Base-by-base conservation (phyloP, 495 filamentous ascomycete species). In the Niebla homalea region DNA sequence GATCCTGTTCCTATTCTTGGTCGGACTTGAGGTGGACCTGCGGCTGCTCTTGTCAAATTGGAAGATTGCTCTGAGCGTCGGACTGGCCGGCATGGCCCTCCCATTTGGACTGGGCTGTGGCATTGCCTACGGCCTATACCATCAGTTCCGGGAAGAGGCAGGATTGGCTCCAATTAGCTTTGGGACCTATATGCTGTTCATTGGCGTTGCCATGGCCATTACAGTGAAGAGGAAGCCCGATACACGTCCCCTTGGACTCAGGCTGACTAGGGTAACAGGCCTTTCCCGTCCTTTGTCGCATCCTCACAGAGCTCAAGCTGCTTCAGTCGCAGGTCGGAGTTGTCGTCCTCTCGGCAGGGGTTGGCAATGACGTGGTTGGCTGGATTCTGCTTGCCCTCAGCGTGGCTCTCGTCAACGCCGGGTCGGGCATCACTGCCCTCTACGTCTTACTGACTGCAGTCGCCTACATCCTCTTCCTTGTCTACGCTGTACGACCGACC, bases 311-410 rank as follows among this genome's bases (percentile, higher is more conserved):
- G 67, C 73, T 96, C 54, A 94, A 96, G 55, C 70, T 98, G 43
- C 78, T 98, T 14, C 70, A 75, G 35, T 92, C 87, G 2, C 73
- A 81, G 8, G 92, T 96, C 15, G 92, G 92, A 53, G 78, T 94
- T 26, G 93, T 93, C 39, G 85, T 90, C 25, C 70, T 98, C 15
- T 90, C 92, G 14, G 92, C 92, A 10, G 92, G 92, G 32, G 89
- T 96, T 26, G 89, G 89, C 10, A 98, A 98, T 55, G 92, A 98
- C 59, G 89, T 97, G 20, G 78, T 87, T 10, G 92, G 90, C 36
- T 98, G 90, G 90, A 80, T 98, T 55, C 70, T 98, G 23, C 80
- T 98, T 7, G 90, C 90, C 2, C 79, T 98, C 36, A 96, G 89
- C 59, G 90, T 98, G 32, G 87, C 90, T 2, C 67, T 98, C 47